These are phyloP conservation scores for Heliamphora pulchella DNA, from an alignment of 179 eudicot genomes.

Conservation along the genomic window DNA sequence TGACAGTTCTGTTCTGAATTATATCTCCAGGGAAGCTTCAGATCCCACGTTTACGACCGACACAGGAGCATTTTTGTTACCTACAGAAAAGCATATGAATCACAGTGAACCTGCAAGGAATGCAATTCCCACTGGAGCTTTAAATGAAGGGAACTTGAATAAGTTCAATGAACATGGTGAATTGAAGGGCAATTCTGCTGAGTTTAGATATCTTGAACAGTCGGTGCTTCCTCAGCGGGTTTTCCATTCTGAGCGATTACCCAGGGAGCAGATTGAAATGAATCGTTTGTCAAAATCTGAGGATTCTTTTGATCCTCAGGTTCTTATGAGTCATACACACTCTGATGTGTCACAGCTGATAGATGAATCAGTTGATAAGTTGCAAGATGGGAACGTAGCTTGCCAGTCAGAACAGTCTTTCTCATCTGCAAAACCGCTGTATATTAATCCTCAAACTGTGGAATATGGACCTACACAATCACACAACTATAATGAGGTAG, in stretches of 20 bases:
- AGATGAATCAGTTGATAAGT: constrained; percentile 26
- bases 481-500: constrained; percentile 15
- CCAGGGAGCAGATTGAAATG: constrained; percentile 50
- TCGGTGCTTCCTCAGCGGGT: constrained; percentile 41
- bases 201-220: constrained; percentile 31
- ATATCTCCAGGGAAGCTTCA: constrained; percentile 33
- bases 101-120: constrained; percentile 27
- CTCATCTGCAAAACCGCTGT: constrained; percentile 19
- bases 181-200: constrained; percentile 34
- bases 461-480: constrained; percentile 19
- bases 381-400: constrained; percentile 20
- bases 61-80: constrained; percentile 23
- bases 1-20: constrained; percentile 26
- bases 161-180: constrained; percentile 30
- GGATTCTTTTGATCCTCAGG: constrained; percentile 53
- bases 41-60: constrained; percentile 12
- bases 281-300: constrained; percentile 58
- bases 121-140: constrained; percentile 25
- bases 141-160: constrained; percentile 24
- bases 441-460: constrained; percentile 15
- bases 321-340: constrained; percentile 40
- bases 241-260: constrained; percentile 49
- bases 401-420: constrained; percentile 16
- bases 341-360: constrained; percentile 30
- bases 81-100: constrained; percentile 45